Conservation (phyloP, 1,284 basidiomycete species). For the Amylostereum areolatum region DNA sequence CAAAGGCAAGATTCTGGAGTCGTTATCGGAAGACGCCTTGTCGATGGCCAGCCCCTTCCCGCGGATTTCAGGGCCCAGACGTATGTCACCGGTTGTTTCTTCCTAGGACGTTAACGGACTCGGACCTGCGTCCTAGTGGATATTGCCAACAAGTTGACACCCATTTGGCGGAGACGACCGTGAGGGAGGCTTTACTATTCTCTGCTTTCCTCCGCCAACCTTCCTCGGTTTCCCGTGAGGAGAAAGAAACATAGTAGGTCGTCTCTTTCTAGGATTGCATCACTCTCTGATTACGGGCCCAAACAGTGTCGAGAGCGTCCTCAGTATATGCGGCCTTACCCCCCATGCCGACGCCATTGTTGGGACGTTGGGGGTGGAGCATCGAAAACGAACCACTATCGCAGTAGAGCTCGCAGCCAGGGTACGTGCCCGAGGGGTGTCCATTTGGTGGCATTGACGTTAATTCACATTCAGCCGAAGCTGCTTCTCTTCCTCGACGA, state of each 20-base stretch:
- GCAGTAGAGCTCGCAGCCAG: slow-evolving; percentile 84
- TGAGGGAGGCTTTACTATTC: slow-evolving; percentile 89
- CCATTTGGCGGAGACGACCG: slow-evolving; percentile 80
- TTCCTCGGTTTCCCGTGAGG: slow-evolving; percentile 55
- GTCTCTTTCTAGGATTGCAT: slow-evolving; percentile 60
- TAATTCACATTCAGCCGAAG: too few relatives aligned
- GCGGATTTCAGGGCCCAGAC: slow-evolving; percentile 80
- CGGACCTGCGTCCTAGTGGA: too few relatives aligned
- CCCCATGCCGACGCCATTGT: slow-evolving; percentile 58
- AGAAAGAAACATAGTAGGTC: slow-evolving; percentile 79
- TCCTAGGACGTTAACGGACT: too few relatives aligned
- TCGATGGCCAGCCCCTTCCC: slow-evolving; percentile 82
- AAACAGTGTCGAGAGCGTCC: too few relatives aligned
- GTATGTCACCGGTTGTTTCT: too few relatives aligned
- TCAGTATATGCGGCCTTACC: too few relatives aligned
- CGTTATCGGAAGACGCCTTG: slow-evolving; percentile 71
- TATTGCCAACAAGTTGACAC: slow-evolving; percentile 87
- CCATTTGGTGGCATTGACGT: too few relatives aligned
- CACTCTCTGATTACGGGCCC: slow-evolving; percentile 43
- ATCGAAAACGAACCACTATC: slow-evolving; percentile 82
- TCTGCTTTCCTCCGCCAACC: slow-evolving; percentile 88
- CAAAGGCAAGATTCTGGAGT: slow-evolving; percentile 85
- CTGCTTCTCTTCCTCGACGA: slow-evolving; percentile 73
- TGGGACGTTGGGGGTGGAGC: slow-evolving; percentile 63
- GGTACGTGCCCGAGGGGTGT: too few relatives aligned